Percentiles rank a stretch among this genome's conserved stretches.
phyloP scores from a whole-genome alignment of 768 basidiomycete genomes.

The Rhizopogon vulgaris region DNA sequence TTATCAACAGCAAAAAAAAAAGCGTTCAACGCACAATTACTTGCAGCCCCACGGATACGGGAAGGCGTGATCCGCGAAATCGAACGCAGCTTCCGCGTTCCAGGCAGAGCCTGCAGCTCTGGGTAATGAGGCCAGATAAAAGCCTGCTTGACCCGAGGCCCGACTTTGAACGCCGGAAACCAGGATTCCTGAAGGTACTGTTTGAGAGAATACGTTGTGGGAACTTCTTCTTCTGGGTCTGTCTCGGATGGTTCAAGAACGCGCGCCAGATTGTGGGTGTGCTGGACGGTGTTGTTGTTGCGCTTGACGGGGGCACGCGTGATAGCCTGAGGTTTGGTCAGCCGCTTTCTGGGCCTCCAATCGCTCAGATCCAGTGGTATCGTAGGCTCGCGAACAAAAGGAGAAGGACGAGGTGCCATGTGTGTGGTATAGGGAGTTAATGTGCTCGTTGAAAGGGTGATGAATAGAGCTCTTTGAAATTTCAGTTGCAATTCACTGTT shows the following conservation, averaged over 20 bases:
- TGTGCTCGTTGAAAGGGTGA: neutral
- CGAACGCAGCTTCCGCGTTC: conserved; percentile 5
- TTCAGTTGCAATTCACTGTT: neutral
- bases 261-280: neutral
- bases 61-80: conserved; percentile 2
- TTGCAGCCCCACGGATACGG: neutral
- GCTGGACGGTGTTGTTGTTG: neutral
- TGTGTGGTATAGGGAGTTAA: neutral
- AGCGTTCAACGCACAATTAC: neutral
- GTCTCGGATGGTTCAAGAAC: neutral
- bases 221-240: neutral
- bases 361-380: neutral
- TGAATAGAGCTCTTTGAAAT: neutral
- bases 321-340: neutral
- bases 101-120: neutral
- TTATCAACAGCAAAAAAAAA: neutral
- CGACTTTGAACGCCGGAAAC: conserved; percentile 9
- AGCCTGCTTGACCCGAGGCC: neutral
- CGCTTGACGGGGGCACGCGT: neutral
- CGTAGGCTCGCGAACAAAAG: neutral
- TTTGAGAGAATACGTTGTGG: neutral
- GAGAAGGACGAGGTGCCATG: neutral
- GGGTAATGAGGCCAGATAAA: conserved; percentile 6
- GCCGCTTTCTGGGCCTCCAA: neutral
- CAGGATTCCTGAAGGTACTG: conserved; percentile 7